Percentiles rank a stretch among this genome's conserved stretches.
Conservation (phyloP, 192 early-diverging fungal species). For the Coemansia sp. region DNA sequence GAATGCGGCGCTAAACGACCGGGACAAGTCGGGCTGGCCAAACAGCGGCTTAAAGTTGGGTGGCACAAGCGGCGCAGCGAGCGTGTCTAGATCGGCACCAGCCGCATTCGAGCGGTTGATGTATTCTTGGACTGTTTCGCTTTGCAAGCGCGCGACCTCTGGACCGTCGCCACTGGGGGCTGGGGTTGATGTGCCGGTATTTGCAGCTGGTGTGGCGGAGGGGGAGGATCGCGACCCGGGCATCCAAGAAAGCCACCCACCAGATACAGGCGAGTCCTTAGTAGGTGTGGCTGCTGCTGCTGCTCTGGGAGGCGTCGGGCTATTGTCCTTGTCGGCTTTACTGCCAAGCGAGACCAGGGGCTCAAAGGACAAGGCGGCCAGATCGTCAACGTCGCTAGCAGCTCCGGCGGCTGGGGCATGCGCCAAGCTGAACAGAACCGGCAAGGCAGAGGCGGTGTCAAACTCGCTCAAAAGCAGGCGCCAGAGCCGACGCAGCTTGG, state of each 20-base stretch:
- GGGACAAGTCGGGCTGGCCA: not conserved
- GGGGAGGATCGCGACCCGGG: not conserved
- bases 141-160: not conserved
- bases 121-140: not conserved
- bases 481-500: slow-evolving; percentile 56
- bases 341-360: slow-evolving; percentile 29
- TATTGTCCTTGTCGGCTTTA: not conserved
- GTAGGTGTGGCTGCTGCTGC: not conserved
- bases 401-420: not conserved
- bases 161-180: not conserved
- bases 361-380: slow-evolving; percentile 32
- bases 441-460: slow-evolving; percentile 7
- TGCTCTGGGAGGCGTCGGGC: not conserved
- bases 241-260: not conserved
- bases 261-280: slow-evolving; percentile 4
- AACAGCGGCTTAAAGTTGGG: slow-evolving; percentile 29
- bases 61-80: slow-evolving; percentile 1
- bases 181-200: not conserved
- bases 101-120: not conserved
- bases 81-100: not conserved
- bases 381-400: not conserved
- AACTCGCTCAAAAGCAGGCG: slow-evolving; percentile 38
- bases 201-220: not conserved
- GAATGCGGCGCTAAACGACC: slow-evolving; percentile 56
- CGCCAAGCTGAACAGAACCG: slow-evolving; percentile 11